phyloP scores from a whole-genome alignment of 1,139 yeast genomes.

The Kazachstania sp. region DNA sequence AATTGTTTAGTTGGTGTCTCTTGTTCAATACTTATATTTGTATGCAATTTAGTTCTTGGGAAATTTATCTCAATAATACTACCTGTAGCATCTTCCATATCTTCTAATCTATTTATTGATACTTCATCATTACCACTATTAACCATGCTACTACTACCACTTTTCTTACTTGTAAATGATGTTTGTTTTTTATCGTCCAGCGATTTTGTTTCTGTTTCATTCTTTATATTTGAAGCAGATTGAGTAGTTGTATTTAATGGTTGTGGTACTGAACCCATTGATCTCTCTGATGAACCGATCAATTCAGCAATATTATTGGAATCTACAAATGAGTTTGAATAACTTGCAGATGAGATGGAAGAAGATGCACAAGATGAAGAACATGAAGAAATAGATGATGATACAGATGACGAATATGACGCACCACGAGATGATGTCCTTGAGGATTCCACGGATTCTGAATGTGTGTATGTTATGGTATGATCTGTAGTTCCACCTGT shows the following conservation, averaged over 20 bases:
- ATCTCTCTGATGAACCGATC: neutral
- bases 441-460: neutral
- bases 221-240: neutral
- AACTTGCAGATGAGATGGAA: constrained; percentile 1
- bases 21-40: neutral
- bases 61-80: constrained; percentile 23
- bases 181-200: neutral
- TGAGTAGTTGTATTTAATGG: neutral
- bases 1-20: neutral
- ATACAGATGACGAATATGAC: neutral
- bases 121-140: neutral
- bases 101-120: neutral
- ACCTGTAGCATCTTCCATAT: constrained; percentile 8
- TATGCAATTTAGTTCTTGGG: constrained; percentile 8
- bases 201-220: constrained; percentile 1
- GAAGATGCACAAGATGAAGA: neutral
- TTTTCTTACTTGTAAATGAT: neutral
- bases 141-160: neutral
- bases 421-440: neutral
- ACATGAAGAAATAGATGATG: neutral
- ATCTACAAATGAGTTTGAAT: neutral
- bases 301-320: neutral
- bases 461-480: neutral
- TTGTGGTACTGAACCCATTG: constrained; percentile 1
- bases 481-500: constrained; percentile 1